Evolutionary conservation across 2,329 filamentous ascomycete species (phyloP).

Genomic region (Trichoderma hamatum): DNA sequence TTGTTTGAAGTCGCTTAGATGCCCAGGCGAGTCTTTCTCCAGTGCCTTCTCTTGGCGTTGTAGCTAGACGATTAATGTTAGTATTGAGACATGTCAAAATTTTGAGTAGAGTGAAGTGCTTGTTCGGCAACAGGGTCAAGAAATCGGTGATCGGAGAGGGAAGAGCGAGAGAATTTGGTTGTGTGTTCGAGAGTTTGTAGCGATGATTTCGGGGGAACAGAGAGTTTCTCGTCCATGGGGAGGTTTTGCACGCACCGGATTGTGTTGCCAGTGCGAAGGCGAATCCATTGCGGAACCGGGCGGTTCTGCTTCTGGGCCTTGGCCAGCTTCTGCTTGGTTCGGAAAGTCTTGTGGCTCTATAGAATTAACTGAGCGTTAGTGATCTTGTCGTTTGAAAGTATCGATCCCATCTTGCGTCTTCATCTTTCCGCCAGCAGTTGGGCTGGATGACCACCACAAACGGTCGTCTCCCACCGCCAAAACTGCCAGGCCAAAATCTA

Average conservation of each 20-base stretch:
- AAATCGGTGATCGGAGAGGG: background rate
- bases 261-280: slow-evolving; percentile 97
- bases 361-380: slow-evolving; percentile 34
- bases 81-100: background rate
- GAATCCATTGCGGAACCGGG: slow-evolving; percentile 99
- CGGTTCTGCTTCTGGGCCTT: slow-evolving; percentile 99
- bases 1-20: slow-evolving; percentile 70
- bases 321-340: slow-evolving; percentile 99
- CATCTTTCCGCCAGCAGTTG: background rate
- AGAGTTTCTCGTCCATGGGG: background rate
- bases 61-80: slow-evolving; percentile 65
- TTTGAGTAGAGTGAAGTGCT: background rate
- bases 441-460: background rate
- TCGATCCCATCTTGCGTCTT: slow-evolving; percentile 6
- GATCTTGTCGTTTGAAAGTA: background rate
- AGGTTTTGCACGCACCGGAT: slow-evolving; percentile 78
- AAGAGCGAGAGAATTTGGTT: background rate
- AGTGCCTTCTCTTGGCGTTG: slow-evolving; percentile 99
- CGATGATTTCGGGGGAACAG: background rate
- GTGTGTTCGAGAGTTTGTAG: background rate
- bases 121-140: background rate
- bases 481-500: slow-evolving; percentile 7
- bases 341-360: slow-evolving; percentile 99
- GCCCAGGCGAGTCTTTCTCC: slow-evolving; percentile 99
- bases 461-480: background rate